These are phyloP conservation scores for Euptelea pleiosperma DNA, from an alignment of 164 flowering plant genomes.

Conservation along the genomic window DNA sequence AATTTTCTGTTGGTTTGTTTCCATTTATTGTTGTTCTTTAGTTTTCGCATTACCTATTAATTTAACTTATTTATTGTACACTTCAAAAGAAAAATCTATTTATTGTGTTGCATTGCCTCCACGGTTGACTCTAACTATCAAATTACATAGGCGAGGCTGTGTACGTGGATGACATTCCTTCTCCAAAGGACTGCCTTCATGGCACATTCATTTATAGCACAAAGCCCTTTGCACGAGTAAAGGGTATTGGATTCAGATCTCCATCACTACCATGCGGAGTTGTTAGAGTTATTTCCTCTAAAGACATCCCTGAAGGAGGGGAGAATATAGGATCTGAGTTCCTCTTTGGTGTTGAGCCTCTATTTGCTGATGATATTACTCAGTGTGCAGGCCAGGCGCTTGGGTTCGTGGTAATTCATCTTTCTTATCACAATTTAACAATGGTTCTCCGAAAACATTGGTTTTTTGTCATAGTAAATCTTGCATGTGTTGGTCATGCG, in stretches of 20 bases:
- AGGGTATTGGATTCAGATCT: constrained; percentile 38
- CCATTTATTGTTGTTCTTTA: not conserved
- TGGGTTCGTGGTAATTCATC: constrained; percentile 64
- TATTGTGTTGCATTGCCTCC: no score
- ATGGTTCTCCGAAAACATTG: no score
- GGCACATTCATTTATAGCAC: constrained; percentile 85
- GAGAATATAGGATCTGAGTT: constrained; percentile 52
- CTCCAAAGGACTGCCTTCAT: constrained; percentile 70
- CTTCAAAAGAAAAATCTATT: no score
- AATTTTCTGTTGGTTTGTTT: not conserved
- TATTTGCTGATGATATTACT: constrained; percentile 73
- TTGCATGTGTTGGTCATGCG: not conserved
- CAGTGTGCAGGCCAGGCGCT: constrained; percentile 64
- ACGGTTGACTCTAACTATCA: not conserved
- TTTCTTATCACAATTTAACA: constrained; percentile 4
- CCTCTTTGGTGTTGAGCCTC: constrained; percentile 59
- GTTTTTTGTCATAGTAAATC: not conserved
- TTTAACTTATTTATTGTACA: no score
- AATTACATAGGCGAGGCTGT: constrained; percentile 78
- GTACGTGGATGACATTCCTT: constrained; percentile 88
- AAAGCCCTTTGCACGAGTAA: constrained; percentile 67
- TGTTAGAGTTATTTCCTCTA: constrained; percentile 42
- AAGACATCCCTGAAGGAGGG: constrained; percentile 75
- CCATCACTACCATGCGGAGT: constrained; percentile 40
- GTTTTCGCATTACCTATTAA: no score